Evolutionary conservation across 148 eudicot genomes (phyloP).

Genomic region (Rhododendron vialii): DNA sequence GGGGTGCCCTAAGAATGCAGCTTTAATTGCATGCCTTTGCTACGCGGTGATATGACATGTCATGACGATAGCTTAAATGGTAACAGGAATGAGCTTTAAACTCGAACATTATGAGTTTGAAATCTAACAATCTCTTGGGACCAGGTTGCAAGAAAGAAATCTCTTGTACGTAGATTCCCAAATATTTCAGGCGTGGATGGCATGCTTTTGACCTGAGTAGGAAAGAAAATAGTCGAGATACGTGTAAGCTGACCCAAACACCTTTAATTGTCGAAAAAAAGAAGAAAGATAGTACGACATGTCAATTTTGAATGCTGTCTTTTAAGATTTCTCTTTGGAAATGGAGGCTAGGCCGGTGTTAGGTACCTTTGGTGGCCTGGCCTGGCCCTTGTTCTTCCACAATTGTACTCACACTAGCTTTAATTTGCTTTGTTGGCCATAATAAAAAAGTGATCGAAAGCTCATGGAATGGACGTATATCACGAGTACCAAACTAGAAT

Average conservation of each 20-base stretch:
- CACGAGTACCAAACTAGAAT: neutral
- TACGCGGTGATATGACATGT: neutral
- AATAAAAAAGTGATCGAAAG: neutral
- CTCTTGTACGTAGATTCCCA: too few species aligned
- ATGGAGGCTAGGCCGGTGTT: neutral
- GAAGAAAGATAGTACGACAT: neutral
- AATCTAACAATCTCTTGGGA: too few species aligned
- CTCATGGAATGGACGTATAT: neutral
- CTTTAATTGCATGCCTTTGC: neutral
- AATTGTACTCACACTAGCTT: neutral
- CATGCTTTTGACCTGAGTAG: too few species aligned
- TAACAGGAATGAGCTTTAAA: too few species aligned
- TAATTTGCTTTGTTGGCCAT: neutral
- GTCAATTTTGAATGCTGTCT: neutral
- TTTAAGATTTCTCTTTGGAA: neutral
- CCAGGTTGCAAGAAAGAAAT: too few species aligned
- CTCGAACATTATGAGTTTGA: too few species aligned
- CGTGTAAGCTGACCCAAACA: too few species aligned
- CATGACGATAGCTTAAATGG: too few species aligned
- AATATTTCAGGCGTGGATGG: too few species aligned
- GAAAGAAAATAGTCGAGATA: too few species aligned
- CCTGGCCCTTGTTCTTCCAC: neutral
- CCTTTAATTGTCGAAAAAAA: too few species aligned
- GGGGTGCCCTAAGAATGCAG: conserved; percentile 1
- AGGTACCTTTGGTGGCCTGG: neutral